A percentile compares a stretch with the other conserved stretches of the same genome.
Evolutionary conservation across 495 filamentous ascomycete species (phyloP).

Genomic region (Collariella sp.): DNA sequence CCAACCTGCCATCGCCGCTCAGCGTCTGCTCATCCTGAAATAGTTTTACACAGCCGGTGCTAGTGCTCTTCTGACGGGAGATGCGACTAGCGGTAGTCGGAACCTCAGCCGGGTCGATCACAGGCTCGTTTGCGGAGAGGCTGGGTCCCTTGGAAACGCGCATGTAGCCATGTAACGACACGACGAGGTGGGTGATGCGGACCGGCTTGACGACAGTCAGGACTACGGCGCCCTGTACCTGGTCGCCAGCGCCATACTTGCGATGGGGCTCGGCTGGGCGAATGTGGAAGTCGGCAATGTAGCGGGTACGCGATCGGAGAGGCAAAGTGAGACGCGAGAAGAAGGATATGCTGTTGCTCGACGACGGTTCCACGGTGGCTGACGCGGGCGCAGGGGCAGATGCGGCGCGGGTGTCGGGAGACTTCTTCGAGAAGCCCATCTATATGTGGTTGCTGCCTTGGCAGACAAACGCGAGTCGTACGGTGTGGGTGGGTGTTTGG

Average conservation of each 20-base stretch:
- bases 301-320: conserved; percentile 54
- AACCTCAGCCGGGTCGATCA: conserved; percentile 35
- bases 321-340: conserved; percentile 48
- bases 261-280: conserved; percentile 79
- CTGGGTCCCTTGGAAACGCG: conserved; percentile 75
- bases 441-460: conserved; percentile 18
- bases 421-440: conserved; percentile 32
- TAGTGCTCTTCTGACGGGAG: conserved; percentile 57
- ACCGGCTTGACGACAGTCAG: conserved; percentile 73
- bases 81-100: conserved; percentile 38
- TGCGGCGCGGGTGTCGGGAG: conserved; percentile 26
- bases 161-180: conserved; percentile 80
- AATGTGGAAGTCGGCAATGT: conserved; percentile 74
- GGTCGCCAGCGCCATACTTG: conserved; percentile 61
- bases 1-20: conserved; percentile 82
- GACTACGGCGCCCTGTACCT: conserved; percentile 63
- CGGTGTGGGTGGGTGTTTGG: not conserved
- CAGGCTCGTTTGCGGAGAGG: conserved; percentile 50
- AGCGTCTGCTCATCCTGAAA: conserved; percentile 88
- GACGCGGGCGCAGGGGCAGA: conserved; percentile 18
- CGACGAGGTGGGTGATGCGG: conserved; percentile 82
- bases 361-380: conserved; percentile 27
- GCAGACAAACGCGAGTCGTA: not conserved
- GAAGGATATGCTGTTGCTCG: conserved; percentile 29
- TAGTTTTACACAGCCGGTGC: conserved; percentile 73